Percentiles rank a stretch among this genome's conserved stretches.
These are phyloP conservation scores for Candida patagonica DNA, from an alignment of 805 yeast genomes.

Conservation along the genomic window DNA sequence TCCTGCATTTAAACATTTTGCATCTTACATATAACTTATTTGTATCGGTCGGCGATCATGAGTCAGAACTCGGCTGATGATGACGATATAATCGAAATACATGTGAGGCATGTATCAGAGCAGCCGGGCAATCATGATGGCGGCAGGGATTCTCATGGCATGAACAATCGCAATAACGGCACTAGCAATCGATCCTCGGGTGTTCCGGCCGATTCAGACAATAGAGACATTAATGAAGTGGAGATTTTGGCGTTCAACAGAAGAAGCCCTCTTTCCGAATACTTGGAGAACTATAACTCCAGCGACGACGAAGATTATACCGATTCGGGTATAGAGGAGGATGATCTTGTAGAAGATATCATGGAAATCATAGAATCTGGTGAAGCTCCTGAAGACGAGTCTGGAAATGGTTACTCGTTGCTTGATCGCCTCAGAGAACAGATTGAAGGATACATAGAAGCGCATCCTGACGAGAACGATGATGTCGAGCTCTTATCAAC, in stretches of 20 bases:
- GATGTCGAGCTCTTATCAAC: background rate
- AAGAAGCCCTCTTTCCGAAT: background rate
- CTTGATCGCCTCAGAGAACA: background rate
- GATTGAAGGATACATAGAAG: background rate
- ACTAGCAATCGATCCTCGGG: background rate
- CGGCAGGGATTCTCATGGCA: background rate
- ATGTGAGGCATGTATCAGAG: background rate
- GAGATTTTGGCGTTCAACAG: background rate
- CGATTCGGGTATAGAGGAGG: background rate
- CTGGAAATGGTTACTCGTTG: background rate
- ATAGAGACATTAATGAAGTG: constrained; percentile 4
- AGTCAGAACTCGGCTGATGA: too few relatives aligned
- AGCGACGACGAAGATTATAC: background rate
- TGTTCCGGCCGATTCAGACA: background rate
- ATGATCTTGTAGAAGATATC: background rate
- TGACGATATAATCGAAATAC: background rate
- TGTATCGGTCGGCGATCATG: too few relatives aligned
- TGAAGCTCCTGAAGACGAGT: too few relatives aligned
- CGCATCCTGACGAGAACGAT: background rate
- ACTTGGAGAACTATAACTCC: background rate
- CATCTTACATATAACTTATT: too few relatives aligned
- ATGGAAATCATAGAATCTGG: background rate
- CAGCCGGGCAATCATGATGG: background rate
- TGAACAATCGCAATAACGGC: background rate
- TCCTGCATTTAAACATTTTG: too few relatives aligned